phyloP scores from a whole-genome alignment of 2,329 filamentous ascomycete genomes.

The Pseudophaeomoniella oleicola region DNA sequence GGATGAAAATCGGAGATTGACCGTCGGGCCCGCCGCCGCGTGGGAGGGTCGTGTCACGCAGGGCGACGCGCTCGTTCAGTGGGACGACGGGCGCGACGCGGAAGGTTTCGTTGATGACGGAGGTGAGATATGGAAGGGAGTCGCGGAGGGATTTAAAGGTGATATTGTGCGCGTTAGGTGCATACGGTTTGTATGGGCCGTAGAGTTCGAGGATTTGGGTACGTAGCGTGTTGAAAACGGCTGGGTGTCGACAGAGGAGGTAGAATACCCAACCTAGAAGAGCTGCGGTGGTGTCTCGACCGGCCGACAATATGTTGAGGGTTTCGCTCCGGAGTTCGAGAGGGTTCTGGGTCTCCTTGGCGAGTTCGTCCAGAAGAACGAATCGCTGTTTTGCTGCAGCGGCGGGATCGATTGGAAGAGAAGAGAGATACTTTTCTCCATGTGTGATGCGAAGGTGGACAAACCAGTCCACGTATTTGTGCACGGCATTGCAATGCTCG shows the following conservation, averaged over 20 bases:
- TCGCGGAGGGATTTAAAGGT: constrained; percentile 20
- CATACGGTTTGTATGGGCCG: constrained; percentile 34
- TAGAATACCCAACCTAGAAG: constrained; percentile 18
- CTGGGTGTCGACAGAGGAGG: constrained; percentile 13
- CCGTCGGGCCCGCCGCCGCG: constrained; percentile 12
- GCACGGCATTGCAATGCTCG: constrained; percentile 23
- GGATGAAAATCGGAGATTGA: constrained; percentile 15
- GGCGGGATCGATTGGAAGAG: constrained; percentile 13
- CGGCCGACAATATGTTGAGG: constrained; percentile 21
- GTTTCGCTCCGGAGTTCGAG: constrained; percentile 14
- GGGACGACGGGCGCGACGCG: constrained; percentile 64
- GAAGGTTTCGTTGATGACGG: constrained; percentile 60
- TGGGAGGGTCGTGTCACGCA: constrained; percentile 12
- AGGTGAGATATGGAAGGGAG: constrained; percentile 40
- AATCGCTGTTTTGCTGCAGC: constrained; percentile 5
- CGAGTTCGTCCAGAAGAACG: constrained; percentile 9
- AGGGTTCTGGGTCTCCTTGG: constrained; percentile 10
- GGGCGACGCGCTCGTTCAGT: constrained; percentile 49
- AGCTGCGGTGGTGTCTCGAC: constrained; percentile 20
- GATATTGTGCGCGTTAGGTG: too few relatives aligned
- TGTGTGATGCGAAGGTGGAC: constrained; percentile 15
- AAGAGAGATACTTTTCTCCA: constrained; percentile 18
- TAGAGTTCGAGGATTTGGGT: constrained; percentile 14
- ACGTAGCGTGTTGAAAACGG: constrained; percentile 2
- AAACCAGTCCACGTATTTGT: constrained; percentile 33